Conservation (phyloP, 148 eudicot genomes). For the Rheum nobile region DNA sequence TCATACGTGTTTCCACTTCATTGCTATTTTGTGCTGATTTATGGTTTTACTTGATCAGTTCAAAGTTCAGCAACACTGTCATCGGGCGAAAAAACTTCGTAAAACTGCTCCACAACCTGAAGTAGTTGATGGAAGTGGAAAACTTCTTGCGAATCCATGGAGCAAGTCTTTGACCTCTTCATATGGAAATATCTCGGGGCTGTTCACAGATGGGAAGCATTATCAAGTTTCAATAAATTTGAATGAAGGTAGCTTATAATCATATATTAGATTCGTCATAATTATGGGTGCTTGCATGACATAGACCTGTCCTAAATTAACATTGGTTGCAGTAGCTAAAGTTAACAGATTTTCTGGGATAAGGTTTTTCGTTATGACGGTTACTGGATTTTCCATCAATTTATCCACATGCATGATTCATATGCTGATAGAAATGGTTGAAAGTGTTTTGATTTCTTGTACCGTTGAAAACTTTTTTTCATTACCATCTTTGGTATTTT, state of each 20-base stretch:
- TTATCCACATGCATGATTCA: background rate
- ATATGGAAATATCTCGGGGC: no score
- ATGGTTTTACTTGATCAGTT: constrained; percentile 24
- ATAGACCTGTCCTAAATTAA: background rate
- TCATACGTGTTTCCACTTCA: constrained; percentile 4
- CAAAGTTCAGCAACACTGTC: constrained; percentile 48
- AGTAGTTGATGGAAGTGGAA: constrained; percentile 17
- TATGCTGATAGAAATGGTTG: background rate
- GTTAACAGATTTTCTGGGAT: background rate
- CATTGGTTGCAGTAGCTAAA: background rate
- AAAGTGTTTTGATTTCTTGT: background rate
- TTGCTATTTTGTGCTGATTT: background rate
- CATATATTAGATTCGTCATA: background rate
- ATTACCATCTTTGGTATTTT: background rate
- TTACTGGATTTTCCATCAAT: background rate
- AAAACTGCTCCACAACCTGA: constrained; percentile 26
- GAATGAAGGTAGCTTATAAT: constrained; percentile 3
- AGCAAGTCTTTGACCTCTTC: constrained; percentile 33
- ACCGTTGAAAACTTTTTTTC: background rate
- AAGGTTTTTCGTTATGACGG: background rate
- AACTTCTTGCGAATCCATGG: constrained; percentile 43
- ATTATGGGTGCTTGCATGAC: background rate
- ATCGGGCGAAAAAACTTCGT: constrained; percentile 37
- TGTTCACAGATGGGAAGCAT: background rate
- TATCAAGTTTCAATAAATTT: background rate